Conservation (phyloP, 129 eudicot species). For the Cynara cardunculus region DNA sequence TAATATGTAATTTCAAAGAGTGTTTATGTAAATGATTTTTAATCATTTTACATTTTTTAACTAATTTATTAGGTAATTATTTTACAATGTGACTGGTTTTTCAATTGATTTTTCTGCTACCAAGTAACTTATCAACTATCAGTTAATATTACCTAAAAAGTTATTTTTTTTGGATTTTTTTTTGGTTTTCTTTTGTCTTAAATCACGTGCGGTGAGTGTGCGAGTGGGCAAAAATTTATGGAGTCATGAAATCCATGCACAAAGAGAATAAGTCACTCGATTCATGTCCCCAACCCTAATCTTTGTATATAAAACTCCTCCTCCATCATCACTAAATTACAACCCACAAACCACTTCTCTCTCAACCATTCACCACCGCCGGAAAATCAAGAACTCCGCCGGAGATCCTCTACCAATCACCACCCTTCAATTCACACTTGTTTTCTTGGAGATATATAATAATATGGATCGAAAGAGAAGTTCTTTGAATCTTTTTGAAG, state of each 20-base stretch:
- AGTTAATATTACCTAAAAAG: too few species aligned
- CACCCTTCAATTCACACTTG: not conserved
- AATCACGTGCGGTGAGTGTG: conserved; percentile 1
- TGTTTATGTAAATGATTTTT: too few species aligned
- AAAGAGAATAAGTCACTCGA: conserved; percentile 34
- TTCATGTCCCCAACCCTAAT: conserved; percentile 32
- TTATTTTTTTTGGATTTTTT: too few species aligned
- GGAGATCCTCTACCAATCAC: conserved; percentile 13
- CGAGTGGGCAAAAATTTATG: conserved; percentile 19
- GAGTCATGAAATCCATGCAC: conserved; percentile 34
- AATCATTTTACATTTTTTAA: too few species aligned
- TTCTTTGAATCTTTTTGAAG: conserved; percentile 28
- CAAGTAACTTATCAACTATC: too few species aligned
- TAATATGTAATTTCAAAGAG: too few species aligned
- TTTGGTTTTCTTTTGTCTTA: not conserved
- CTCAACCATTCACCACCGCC: not conserved
- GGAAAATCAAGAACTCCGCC: conserved; percentile 17
- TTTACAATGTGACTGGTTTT: too few species aligned
- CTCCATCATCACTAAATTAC: conserved; percentile 12
- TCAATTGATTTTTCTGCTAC: too few species aligned
- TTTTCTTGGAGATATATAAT: not conserved
- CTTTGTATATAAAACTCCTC: conserved; percentile 24
- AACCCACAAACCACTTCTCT: conserved; percentile 34
- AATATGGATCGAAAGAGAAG: conserved; percentile 25
- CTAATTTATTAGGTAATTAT: too few species aligned